Percentiles rank a stretch among this genome's conserved stretches.
Conservation (phyloP, 2,329 filamentous ascomycete species). For the Penicillium vulpinum region DNA sequence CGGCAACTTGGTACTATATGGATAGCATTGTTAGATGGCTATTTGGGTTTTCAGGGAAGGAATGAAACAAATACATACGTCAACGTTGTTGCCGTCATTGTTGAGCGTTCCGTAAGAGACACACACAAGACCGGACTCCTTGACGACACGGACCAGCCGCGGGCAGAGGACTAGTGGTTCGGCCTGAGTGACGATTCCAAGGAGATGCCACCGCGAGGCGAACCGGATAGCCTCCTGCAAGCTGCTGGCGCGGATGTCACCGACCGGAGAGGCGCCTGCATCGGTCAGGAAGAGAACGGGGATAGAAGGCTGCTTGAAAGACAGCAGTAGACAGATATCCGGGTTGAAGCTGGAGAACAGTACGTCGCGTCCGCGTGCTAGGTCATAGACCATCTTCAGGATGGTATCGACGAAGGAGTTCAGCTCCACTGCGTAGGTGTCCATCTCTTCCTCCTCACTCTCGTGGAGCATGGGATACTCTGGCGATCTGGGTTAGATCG, state of each 20-base stretch:
- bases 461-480: conserved; percentile 98
- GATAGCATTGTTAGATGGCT: background rate
- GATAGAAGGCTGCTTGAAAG: conserved; percentile 96
- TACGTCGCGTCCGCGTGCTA: conserved; percentile 79
- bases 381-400: conserved; percentile 82
- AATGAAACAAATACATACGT: conserved; percentile 58
- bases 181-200: conserved; percentile 87
- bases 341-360: conserved; percentile 98
- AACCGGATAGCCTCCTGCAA: conserved; percentile 95
- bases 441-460: conserved; percentile 93
- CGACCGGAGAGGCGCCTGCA: conserved; percentile 75
- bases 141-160: conserved; percentile 84
- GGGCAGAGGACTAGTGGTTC: conserved; percentile 88
- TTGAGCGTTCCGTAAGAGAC: conserved; percentile 92
- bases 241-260: conserved; percentile 85
- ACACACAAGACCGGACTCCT: conserved; percentile 89
- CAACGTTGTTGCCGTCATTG: conserved; percentile 81
- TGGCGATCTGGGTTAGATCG: conserved; percentile 35
- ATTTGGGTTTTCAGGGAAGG: background rate
- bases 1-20: conserved; percentile 76
- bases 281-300: conserved; percentile 94
- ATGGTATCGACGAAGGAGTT: conserved; percentile 97
- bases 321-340: conserved; percentile 89
- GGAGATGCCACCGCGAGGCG: conserved; percentile 87
- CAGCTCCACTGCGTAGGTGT: conserved; percentile 90